These are phyloP conservation scores for Albifimbria verrucaria DNA, from an alignment of 2,329 filamentous ascomycete genomes.

Conservation along the genomic window DNA sequence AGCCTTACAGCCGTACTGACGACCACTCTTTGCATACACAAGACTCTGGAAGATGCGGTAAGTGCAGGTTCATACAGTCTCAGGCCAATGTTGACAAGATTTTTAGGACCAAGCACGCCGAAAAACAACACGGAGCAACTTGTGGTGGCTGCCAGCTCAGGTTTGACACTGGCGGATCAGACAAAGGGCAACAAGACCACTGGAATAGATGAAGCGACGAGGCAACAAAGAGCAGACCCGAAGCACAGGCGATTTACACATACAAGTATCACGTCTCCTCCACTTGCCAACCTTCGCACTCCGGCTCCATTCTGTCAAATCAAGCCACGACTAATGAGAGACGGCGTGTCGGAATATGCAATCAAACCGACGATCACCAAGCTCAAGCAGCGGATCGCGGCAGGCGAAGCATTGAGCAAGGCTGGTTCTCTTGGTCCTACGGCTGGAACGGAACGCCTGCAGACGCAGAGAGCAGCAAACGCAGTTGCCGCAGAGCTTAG, in stretches of 20 bases:
- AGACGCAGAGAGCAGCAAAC: conserved; percentile 5
- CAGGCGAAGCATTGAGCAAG: conserved; percentile 8
- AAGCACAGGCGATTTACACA: background rate
- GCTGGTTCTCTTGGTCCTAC: conserved; percentile 8
- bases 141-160: background rate
- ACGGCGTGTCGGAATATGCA: conserved; percentile 19
- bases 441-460: background rate
- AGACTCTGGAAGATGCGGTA: background rate
- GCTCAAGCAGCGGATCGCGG: conserved; percentile 15
- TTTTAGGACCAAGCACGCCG: background rate
- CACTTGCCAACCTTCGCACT: background rate
- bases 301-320: conserved; percentile 5
- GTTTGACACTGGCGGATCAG: background rate
- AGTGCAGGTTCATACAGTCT: background rate
- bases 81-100: too few species aligned
- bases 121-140: background rate
- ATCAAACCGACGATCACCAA: conserved; percentile 17
- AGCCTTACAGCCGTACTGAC: too few species aligned
- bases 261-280: background rate
- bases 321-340: conserved; percentile 16
- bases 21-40: too few species aligned
- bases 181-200: background rate
- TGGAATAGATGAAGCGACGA: background rate
- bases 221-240: background rate
- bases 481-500: conserved; percentile 13